Base-by-base conservation (phyloP, 306 rosid genomes). In the Ochetophila trinervis region DNA sequence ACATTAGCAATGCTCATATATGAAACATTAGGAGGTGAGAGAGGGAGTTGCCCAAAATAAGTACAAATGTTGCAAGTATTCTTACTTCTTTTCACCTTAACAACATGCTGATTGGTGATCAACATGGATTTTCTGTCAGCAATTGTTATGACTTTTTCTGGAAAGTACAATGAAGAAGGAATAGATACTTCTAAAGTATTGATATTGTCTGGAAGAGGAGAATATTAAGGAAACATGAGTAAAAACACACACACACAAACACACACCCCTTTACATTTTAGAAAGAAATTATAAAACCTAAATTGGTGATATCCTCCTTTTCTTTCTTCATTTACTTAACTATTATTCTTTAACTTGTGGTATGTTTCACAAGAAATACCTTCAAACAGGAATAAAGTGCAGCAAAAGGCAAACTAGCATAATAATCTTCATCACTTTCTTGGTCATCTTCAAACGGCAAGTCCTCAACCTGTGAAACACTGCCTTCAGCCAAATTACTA, bases 401-500 rank as follows among this genome's bases (percentile, higher is more conserved):
- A 24, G 96, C 95, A 63, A 87, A 89, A 60, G 98, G 98, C 85
- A 89, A 86, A 82, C 91, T 89, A 35, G 98, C 83, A 56, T 85
- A 90, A 74, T 89, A 92, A 78, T 89, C 87, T 79, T 84, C 95
- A 58, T 87, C 96, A 64, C 87, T 91, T 62, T 88, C 97, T 48
- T 66, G 60, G 50, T 89, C 96, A 53, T 88, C 95, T 56, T 86
- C 96, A 13, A 64, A 66, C 49, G 90, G 75, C 61, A 62, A 60
- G 58, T 63, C 56, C 44, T 75, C 87, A 63, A 82, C 93, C 32
- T 47, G 79, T 4, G 80, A 57, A 7, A 73, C 71, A 69, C 63
- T 84, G 79, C 86, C 89, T 70, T 85, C 88, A 32, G 89, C 90
- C 72, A 92, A 80, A 80, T 80, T 22, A 49, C 71, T 67, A 56